These are phyloP conservation scores for Neurospora discreta DNA, from an alignment of 495 filamentous ascomycete genomes.

Conservation along the genomic window DNA sequence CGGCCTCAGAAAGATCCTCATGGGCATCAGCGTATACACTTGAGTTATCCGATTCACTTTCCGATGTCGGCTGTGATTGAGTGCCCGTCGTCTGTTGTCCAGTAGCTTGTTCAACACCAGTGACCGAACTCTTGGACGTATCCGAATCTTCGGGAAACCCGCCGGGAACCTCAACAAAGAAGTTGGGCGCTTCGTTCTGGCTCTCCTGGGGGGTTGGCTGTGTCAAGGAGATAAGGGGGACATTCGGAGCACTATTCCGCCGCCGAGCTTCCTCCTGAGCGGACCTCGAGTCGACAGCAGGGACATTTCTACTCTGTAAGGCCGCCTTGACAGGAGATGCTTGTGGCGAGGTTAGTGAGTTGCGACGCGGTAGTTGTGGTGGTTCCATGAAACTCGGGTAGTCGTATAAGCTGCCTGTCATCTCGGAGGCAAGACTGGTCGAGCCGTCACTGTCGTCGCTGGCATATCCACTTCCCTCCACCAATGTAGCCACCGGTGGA, in stretches of 20 bases:
- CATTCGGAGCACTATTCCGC: slow-evolving; percentile 1
- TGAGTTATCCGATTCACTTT: slow-evolving; percentile 19
- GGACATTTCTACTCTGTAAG: not conserved
- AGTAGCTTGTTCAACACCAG: not conserved
- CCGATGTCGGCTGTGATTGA: not conserved
- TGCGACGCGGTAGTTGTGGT: not conserved
- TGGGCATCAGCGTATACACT: slow-evolving; percentile 85
- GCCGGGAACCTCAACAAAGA: slow-evolving; percentile 30
- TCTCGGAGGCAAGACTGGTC: not conserved
- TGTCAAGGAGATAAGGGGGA: slow-evolving; percentile 28
- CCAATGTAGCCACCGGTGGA: slow-evolving; percentile 54
- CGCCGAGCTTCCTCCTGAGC: slow-evolving; percentile 16
- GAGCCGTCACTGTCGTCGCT: slow-evolving; percentile 30
- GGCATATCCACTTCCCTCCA: slow-evolving; percentile 47
- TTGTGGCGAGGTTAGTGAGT: not conserved
- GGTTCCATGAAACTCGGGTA: not conserved
- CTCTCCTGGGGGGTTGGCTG: slow-evolving; percentile 21
- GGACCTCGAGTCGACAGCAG: slow-evolving; percentile 1
- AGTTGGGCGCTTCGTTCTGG: slow-evolving; percentile 6
- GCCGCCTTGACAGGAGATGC: not conserved
- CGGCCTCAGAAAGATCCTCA: slow-evolving; percentile 58
- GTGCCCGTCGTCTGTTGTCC: not conserved
- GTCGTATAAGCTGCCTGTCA: not conserved
- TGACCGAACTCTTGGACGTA: slow-evolving; percentile 1
- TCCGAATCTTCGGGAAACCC: slow-evolving; percentile 32